Evolutionary conservation across 345 rosid species (phyloP).

Genomic region (Acer yangbiense): DNA sequence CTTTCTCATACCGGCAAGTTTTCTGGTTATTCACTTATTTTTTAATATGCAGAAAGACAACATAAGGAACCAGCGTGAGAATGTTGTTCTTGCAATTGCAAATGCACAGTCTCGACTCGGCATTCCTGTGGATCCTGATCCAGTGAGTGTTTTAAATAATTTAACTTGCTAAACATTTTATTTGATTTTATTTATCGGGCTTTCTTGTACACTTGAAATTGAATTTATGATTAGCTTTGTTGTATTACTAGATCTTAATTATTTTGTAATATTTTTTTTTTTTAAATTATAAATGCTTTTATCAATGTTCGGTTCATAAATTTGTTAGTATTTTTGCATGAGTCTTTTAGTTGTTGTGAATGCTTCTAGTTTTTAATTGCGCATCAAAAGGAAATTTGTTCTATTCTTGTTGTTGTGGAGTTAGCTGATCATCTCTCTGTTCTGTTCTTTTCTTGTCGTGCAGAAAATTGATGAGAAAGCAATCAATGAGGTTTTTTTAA

Average conservation of each 20-base stretch:
- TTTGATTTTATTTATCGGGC: not conserved
- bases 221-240: not conserved
- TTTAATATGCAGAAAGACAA: slow-evolving; percentile 72
- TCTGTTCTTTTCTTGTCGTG: slow-evolving; percentile 5
- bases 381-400: not conserved
- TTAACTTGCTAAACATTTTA: not conserved
- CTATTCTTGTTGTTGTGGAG: not conserved
- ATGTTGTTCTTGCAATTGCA: slow-evolving; percentile 81
- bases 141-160: slow-evolving; percentile 59
- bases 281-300: not conserved
- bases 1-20: not conserved
- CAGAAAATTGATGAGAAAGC: slow-evolving; percentile 97
- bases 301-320: not conserved
- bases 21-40: slow-evolving; percentile 12
- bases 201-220: not conserved
- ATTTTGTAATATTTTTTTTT: not conserved
- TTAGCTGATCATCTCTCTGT: slow-evolving; percentile 16
- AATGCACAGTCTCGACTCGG: slow-evolving; percentile 86
- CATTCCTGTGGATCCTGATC: slow-evolving; percentile 63
- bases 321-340: not conserved
- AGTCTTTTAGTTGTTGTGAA: not conserved
- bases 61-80: slow-evolving; percentile 90
- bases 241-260: not conserved
- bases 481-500: slow-evolving; percentile 85
- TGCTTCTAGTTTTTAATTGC: slow-evolving; percentile 10